These are phyloP conservation scores for Microdochium trichocladiopsis DNA, from an alignment of 2,329 filamentous ascomycete genomes.

Conservation along the genomic window DNA sequence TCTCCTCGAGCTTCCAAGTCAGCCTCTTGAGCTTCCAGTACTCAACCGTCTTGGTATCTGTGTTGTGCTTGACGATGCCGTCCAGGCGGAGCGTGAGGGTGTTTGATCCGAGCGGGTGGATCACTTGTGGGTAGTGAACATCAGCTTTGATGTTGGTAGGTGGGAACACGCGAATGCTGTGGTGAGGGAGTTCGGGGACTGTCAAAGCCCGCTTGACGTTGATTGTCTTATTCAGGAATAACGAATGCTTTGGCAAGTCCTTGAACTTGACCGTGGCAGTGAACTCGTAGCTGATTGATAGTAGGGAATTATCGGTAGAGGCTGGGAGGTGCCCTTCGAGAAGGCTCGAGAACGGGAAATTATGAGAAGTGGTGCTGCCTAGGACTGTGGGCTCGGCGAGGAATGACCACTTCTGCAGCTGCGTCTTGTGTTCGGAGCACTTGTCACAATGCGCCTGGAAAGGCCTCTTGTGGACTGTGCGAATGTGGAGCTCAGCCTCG, in stretches of 20 bases:
- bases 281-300: constrained; percentile 73
- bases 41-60: constrained; percentile 63
- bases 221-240: constrained; percentile 61
- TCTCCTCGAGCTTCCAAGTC: constrained; percentile 90
- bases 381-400: constrained; percentile 49
- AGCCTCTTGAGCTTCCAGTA: constrained; percentile 87
- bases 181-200: constrained; percentile 70
- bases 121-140: constrained; percentile 73
- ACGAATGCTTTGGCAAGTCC: constrained; percentile 37
- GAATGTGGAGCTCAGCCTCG: constrained; percentile 63
- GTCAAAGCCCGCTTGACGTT: constrained; percentile 72
- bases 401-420: constrained; percentile 76
- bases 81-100: constrained; percentile 74
- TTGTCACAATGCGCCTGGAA: constrained; percentile 72
- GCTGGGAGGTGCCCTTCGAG: constrained; percentile 82
- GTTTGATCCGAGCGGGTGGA: constrained; percentile 81
- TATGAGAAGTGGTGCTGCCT: constrained; percentile 51
- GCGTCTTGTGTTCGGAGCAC: constrained; percentile 64
- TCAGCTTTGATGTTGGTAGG: constrained; percentile 88
- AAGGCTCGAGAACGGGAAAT: constrained; percentile 84
- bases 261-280: constrained; percentile 57
- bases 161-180: constrained; percentile 89
- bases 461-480: constrained; percentile 72
- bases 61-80: constrained; percentile 69
- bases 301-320: constrained; percentile 66